Evolutionary conservation across 78 protist species (phyloP).

Genomic region (Guillardia theta): DNA sequence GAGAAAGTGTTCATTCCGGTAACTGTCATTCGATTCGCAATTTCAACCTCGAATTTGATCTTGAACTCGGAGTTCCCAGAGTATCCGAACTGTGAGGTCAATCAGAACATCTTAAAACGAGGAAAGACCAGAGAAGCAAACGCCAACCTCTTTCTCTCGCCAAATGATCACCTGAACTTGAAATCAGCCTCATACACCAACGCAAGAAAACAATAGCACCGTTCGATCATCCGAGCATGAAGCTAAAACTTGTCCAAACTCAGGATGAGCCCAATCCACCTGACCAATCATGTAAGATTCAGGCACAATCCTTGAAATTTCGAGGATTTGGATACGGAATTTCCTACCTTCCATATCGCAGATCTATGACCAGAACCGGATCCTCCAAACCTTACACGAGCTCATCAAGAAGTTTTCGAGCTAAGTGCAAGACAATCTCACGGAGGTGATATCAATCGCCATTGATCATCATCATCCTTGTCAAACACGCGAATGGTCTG

Average conservation of each 20-base stretch:
- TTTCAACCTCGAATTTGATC: neutral
- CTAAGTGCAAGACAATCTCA: too few relatives aligned
- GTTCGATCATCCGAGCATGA: constrained; percentile 12
- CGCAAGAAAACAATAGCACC: neutral
- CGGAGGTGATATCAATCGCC: too few relatives aligned
- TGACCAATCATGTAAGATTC: neutral
- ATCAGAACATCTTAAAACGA: too few relatives aligned
- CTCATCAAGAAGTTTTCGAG: too few relatives aligned
- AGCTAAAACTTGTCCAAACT: constrained; percentile 10
- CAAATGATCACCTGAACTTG: neutral
- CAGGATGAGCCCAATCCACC: constrained; percentile 8
- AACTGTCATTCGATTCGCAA: neutral
- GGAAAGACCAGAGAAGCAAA: too few relatives aligned
- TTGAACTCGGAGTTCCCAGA: neutral
- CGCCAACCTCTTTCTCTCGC: neutral
- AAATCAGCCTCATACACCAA: neutral
- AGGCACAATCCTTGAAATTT: too few relatives aligned
- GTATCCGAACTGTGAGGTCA: too few relatives aligned
- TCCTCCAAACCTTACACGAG: too few relatives aligned
- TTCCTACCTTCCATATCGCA: too few relatives aligned
- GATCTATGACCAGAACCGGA: too few relatives aligned
- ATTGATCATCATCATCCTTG: neutral
- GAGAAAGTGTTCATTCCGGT: neutral
- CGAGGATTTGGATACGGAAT: too few relatives aligned
- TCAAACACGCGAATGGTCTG: neutral